These are phyloP conservation scores for Suillus hirtellus DNA, from an alignment of 768 basidiomycete species.

Conservation along the genomic window DNA sequence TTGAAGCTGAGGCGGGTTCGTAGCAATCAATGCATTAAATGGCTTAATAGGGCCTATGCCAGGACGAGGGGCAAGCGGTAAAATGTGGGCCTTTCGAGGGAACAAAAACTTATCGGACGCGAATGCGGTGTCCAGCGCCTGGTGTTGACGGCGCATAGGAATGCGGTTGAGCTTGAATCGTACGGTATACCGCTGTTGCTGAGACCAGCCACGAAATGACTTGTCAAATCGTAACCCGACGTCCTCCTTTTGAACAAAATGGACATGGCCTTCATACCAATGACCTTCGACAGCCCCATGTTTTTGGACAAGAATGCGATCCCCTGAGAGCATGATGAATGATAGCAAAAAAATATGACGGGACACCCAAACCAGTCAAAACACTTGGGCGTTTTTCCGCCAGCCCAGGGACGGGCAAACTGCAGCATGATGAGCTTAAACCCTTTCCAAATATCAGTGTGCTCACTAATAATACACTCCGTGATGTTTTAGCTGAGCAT, in stretches of 20 bases:
- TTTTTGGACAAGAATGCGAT: constrained; percentile 30
- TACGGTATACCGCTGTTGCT: constrained; percentile 44
- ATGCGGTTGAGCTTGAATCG: constrained; percentile 58
- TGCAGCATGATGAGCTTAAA: constrained; percentile 19
- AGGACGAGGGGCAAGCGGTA: background rate
- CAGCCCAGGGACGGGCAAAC: constrained; percentile 53
- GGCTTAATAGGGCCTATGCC: constrained; percentile 20
- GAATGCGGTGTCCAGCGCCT: constrained; percentile 44
- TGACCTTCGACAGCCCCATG: constrained; percentile 15
- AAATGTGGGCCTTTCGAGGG: constrained; percentile 31
- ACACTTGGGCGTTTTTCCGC: constrained; percentile 62
- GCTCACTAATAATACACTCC: constrained; percentile 37
- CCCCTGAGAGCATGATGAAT: constrained; percentile 22
- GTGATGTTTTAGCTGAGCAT: constrained; percentile 20
- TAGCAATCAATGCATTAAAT: constrained; percentile 44
- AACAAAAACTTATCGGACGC: constrained; percentile 47
- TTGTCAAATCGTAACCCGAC: constrained; percentile 50
- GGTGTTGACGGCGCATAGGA: constrained; percentile 55
- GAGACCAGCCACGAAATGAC: constrained; percentile 35
- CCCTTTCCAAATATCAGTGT: background rate
- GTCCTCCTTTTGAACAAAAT: constrained; percentile 41
- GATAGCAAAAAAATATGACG: constrained; percentile 17
- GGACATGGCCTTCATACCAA: constrained; percentile 47
- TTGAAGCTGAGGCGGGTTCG: constrained; percentile 48
- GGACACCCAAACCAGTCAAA: constrained; percentile 50